phyloP scores from a whole-genome alignment of 164 flowering plant species.

The Protea cynaroides region DNA sequence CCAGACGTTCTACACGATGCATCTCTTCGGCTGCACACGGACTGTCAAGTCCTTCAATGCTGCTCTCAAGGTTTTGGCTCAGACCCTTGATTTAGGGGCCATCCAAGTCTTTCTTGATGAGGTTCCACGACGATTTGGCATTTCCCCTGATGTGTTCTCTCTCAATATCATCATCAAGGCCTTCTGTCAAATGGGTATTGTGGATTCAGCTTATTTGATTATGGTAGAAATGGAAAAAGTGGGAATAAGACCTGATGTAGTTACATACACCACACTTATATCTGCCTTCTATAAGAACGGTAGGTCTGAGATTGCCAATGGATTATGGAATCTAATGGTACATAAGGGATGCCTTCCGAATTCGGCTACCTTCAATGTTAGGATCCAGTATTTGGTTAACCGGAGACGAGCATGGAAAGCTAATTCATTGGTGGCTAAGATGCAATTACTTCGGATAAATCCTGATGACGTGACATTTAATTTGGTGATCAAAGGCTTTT shows the following conservation, averaged over 20 bases:
- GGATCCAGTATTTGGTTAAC: constrained; percentile 58
- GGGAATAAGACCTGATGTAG: constrained; percentile 56
- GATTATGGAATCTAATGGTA: constrained; percentile 79
- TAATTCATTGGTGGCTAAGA: constrained; percentile 38
- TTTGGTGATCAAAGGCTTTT: constrained; percentile 75
- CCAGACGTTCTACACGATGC: constrained; percentile 57
- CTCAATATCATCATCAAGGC: constrained; percentile 55
- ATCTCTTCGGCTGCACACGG: constrained; percentile 49
- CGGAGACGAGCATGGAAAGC: constrained; percentile 58
- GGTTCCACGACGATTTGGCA: constrained; percentile 26
- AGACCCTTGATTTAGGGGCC: constrained; percentile 31
- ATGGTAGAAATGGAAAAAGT: constrained; percentile 58
- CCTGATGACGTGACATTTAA: constrained; percentile 77
- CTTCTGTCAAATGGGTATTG: constrained; percentile 50
- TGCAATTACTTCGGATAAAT: constrained; percentile 37
- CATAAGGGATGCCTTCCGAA: constrained; percentile 51
- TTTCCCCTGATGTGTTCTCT: constrained; percentile 42
- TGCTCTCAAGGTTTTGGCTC: constrained; percentile 47
- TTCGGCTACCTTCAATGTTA: constrained; percentile 63
- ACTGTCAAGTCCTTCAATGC: constrained; percentile 79
- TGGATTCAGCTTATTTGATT: constrained; percentile 46
- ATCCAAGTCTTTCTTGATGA: constrained; percentile 37
- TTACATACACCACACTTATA: constrained; percentile 67
- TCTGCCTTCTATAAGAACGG: constrained; percentile 44
- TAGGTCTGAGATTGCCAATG: constrained; percentile 44